A percentile compares a stretch with the other conserved stretches of the same genome.
phyloP scores from a whole-genome alignment of 2,329 filamentous ascomycete genomes.

The Kalmusia sp. region DNA sequence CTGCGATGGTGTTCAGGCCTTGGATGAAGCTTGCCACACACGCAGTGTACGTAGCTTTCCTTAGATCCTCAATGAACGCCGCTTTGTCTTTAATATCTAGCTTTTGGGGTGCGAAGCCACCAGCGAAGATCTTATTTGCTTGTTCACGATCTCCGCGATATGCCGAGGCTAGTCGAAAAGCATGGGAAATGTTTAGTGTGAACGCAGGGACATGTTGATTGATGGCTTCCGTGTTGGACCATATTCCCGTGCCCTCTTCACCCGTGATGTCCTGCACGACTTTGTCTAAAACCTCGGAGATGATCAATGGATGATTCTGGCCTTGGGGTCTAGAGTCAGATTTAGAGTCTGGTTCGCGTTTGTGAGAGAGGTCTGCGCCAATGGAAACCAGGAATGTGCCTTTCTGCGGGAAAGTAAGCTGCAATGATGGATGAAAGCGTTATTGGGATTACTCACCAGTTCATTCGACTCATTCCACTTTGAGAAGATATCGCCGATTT shows the following conservation, averaged over 20 bases:
- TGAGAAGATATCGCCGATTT: slow-evolving; percentile 66
- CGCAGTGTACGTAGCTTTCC: slow-evolving; percentile 66
- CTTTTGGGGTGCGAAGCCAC: slow-evolving; percentile 49
- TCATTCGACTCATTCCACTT: slow-evolving; percentile 67
- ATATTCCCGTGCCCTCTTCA: slow-evolving; percentile 71
- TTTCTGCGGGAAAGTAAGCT: slow-evolving; percentile 32
- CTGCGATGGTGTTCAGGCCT: slow-evolving; percentile 69
- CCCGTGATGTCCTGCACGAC: slow-evolving; percentile 73
- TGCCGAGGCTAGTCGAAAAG: slow-evolving; percentile 68
- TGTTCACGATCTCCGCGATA: slow-evolving; percentile 63
- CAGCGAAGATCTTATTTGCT: slow-evolving; percentile 57
- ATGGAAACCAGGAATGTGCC: slow-evolving; percentile 70
- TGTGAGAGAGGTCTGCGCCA: slow-evolving; percentile 65
- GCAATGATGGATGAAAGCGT: background rate
- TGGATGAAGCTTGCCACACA: slow-evolving; percentile 70
- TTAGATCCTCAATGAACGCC: slow-evolving; percentile 64
- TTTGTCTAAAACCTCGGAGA: slow-evolving; percentile 71
- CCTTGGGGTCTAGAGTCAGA: slow-evolving; percentile 30
- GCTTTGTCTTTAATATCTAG: slow-evolving; percentile 43
- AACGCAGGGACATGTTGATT: slow-evolving; percentile 68
- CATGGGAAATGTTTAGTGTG: slow-evolving; percentile 69
- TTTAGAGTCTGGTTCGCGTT: slow-evolving; percentile 47
- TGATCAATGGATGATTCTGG: slow-evolving; percentile 53
- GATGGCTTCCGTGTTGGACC: slow-evolving; percentile 69
- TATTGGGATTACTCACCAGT: slow-evolving; percentile 48